These are phyloP conservation scores for Sugiyamaella lignohabitans DNA, from an alignment of 805 yeast genomes.

Conservation along the genomic window DNA sequence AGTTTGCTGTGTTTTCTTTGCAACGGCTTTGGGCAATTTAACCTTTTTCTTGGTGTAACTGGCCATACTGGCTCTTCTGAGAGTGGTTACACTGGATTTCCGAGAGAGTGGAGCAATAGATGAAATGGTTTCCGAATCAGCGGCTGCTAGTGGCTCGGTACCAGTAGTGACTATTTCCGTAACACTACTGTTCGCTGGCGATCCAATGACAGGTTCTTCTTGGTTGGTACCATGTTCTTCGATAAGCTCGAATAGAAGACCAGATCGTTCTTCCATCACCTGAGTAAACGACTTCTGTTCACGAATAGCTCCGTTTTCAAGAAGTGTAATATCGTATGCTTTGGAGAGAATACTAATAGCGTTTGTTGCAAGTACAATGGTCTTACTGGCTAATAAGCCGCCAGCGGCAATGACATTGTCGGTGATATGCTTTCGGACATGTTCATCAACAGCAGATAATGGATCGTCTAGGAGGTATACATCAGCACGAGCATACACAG, in stretches of 20 bases:
- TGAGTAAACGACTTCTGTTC: conserved; percentile 59
- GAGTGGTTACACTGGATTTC: conserved; percentile 16
- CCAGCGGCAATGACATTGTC: conserved; percentile 67
- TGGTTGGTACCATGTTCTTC: conserved; percentile 17
- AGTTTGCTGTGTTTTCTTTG: conserved; percentile 9
- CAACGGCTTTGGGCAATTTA: conserved; percentile 3
- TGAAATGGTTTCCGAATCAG: conserved; percentile 6
- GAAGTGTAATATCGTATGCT: conserved; percentile 60
- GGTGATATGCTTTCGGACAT: conserved; percentile 82
- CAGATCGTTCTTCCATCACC: conserved; percentile 31
- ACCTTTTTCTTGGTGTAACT: conserved; percentile 4
- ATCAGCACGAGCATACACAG: conserved; percentile 92
- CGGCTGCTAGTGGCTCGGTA: no score
- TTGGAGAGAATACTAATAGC: conserved; percentile 67
- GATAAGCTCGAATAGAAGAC: conserved; percentile 17
- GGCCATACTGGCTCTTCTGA: conserved; percentile 17
- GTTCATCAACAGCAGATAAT: conserved; percentile 95
- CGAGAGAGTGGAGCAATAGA: conserved; percentile 10
- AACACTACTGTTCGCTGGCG: not conserved
- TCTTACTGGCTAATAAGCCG: conserved; percentile 65
- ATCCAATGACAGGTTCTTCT: conserved; percentile 37
- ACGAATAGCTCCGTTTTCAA: conserved; percentile 39
- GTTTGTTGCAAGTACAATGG: conserved; percentile 75
- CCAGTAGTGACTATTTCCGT: conserved; percentile 4
- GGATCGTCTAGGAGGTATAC: conserved; percentile 87